phyloP scores from a whole-genome alignment of 345 rosid species.

The Diplotaxis tenuifolia region DNA sequence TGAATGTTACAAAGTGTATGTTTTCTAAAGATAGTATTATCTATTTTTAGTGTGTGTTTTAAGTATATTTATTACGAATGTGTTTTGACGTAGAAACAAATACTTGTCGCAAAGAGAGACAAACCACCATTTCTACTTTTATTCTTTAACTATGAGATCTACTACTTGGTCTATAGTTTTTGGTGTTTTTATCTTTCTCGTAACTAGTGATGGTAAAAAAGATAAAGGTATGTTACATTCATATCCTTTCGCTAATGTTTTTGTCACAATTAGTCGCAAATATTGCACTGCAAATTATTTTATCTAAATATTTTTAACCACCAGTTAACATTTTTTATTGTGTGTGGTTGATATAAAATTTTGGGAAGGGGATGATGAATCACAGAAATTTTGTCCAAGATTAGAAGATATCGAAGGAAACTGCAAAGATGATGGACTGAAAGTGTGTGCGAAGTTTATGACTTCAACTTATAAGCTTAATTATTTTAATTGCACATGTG shows the following conservation, averaged over 20 bases:
- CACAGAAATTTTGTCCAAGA: neutral
- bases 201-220: neutral
- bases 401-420: constrained; percentile 17
- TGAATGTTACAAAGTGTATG: neutral
- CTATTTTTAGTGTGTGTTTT: neutral
- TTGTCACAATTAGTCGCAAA: neutral
- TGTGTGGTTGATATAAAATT: neutral
- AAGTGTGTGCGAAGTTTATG: neutral
- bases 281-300: neutral
- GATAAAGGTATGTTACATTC: neutral
- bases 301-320: neutral
- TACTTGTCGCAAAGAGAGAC: neutral
- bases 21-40: neutral
- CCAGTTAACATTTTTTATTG: neutral
- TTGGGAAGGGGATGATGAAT: neutral
- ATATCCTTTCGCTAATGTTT: neutral
- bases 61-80: neutral
- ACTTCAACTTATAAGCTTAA: neutral
- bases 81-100: neutral
- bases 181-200: neutral
- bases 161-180: neutral
- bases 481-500: constrained; percentile 10
- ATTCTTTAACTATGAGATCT: constrained; percentile 10
- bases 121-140: neutral
- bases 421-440: neutral